Conservation (phyloP, 1,284 basidiomycete species). For the Phellopilus nigrolimitatus region DNA sequence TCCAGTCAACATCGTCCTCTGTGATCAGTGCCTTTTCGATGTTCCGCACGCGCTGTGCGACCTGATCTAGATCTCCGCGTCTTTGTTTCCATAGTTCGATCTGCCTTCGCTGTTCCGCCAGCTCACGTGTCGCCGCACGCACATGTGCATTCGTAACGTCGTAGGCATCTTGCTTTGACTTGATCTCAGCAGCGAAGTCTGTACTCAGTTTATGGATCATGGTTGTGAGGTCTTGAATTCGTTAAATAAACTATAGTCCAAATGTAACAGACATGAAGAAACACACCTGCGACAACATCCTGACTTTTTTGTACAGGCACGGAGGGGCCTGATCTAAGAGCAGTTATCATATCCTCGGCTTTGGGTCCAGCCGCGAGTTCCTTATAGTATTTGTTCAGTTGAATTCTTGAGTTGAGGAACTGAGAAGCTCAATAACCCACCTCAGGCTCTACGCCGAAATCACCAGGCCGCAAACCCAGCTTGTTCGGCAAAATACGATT, state of each 20-base stretch:
- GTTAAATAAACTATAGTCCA: slow-evolving; percentile 3
- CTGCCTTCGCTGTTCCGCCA: slow-evolving; percentile 85
- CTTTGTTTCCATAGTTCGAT: slow-evolving; percentile 69
- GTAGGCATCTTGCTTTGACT: slow-evolving; percentile 81
- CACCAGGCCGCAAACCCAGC: slow-evolving; percentile 85
- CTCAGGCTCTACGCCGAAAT: slow-evolving; percentile 91
- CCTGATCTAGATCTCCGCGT: slow-evolving; percentile 73
- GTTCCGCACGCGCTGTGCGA: slow-evolving; percentile 73
- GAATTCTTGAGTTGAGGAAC: slow-evolving; percentile 6
- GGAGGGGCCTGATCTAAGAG: slow-evolving; percentile 63
- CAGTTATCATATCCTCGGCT: slow-evolving; percentile 71
- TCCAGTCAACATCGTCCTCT: slow-evolving; percentile 84
- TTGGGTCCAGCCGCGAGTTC: slow-evolving; percentile 65
- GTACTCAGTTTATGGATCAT: slow-evolving; percentile 76
- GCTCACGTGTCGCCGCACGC: slow-evolving; percentile 82
- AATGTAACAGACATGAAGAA: neutral
- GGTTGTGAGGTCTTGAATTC: slow-evolving; percentile 67
- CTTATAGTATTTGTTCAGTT: too few relatives aligned
- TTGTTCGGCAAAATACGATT: slow-evolving; percentile 92
- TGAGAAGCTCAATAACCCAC: slow-evolving; percentile 38
- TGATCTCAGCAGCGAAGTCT: slow-evolving; percentile 83
- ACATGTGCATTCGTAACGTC: slow-evolving; percentile 85
- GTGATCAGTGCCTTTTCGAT: slow-evolving; percentile 73
- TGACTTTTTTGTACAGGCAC: slow-evolving; percentile 82
- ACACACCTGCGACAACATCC: slow-evolving; percentile 80